Conservation (phyloP, 2,329 filamentous ascomycete genomes). For the Hypoxylon sp. region DNA sequence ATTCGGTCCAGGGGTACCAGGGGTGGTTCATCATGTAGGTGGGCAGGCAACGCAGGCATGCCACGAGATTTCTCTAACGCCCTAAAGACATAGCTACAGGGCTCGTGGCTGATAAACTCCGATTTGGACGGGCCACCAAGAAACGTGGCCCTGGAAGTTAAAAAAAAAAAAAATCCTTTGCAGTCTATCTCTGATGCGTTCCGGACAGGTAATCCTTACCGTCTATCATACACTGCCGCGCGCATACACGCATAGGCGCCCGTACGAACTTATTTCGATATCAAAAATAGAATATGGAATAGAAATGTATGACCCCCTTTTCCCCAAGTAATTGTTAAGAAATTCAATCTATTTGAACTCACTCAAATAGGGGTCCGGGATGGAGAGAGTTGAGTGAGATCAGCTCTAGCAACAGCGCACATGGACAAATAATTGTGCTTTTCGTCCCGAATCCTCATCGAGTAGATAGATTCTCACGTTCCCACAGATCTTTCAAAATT, state of each 20-base stretch:
- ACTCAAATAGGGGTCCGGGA: neutral
- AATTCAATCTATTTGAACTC: neutral
- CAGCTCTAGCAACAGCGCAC: neutral
- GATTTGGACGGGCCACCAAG: constrained; percentile 20
- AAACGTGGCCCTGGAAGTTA: constrained; percentile 20
- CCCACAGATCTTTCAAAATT: constrained; percentile 29
- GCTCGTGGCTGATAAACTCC: constrained; percentile 25
- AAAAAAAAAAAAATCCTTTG: constrained; percentile 30
- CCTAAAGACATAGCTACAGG: constrained; percentile 18
- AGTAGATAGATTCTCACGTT: constrained; percentile 39
- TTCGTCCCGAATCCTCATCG: constrained; percentile 3
- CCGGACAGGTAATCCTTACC: constrained; percentile 27
- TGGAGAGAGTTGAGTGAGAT: neutral
- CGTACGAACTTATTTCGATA: neutral
- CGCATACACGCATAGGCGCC: neutral
- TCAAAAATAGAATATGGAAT: neutral
- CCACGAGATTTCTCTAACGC: constrained; percentile 34
- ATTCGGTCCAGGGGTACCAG: constrained; percentile 26
- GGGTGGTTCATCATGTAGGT: constrained; percentile 27
- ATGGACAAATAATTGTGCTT: neutral
- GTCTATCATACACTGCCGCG: constrained; percentile 26
- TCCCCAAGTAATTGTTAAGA: neutral
- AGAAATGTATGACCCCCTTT: neutral
- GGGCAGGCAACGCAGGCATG: constrained; percentile 34
- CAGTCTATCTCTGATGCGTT: constrained; percentile 24